phyloP scores from a whole-genome alignment of 495 filamentous ascomycete species.

The Aspergillus coremiiformis region DNA sequence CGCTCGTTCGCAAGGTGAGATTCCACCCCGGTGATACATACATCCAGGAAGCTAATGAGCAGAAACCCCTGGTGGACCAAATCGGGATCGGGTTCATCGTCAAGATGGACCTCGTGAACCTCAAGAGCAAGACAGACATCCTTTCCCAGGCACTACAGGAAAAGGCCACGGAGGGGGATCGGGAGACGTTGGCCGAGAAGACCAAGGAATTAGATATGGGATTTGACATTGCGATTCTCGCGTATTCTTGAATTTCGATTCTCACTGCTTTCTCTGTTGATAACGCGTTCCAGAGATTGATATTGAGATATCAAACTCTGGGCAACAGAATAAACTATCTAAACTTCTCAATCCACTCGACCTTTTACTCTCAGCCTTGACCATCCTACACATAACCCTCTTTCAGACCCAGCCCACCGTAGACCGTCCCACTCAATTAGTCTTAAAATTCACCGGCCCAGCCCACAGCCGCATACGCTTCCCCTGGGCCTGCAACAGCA shows the following conservation, averaged over 20 bases:
- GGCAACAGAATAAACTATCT: no score
- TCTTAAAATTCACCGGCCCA: slow-evolving; percentile 18
- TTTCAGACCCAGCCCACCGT: not conserved
- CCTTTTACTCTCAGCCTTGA: no score
- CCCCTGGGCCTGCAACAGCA: slow-evolving; percentile 38
- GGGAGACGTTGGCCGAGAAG: not conserved
- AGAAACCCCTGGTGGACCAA: not conserved
- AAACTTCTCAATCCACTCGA: no score
- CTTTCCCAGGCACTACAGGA: not conserved
- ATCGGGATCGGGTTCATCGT: not conserved
- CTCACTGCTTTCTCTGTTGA: no score
- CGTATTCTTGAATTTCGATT: not conserved
- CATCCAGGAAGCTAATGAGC: no score
- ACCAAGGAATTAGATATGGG: not conserved
- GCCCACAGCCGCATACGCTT: slow-evolving; percentile 32
- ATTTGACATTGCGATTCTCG: not conserved
- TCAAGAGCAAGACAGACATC: not conserved
- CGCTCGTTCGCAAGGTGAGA: not conserved
- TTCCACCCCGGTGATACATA: no score
- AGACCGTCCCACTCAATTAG: not conserved
- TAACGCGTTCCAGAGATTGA: no score
- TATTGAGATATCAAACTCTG: no score
- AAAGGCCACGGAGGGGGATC: not conserved
- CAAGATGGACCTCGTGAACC: not conserved
- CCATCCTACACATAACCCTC: no score